A percentile compares a stretch with the other conserved stretches of the same genome.
These are phyloP conservation scores for Ormosia semicastrata DNA, from an alignment of 306 rosid genomes.

Conservation along the genomic window DNA sequence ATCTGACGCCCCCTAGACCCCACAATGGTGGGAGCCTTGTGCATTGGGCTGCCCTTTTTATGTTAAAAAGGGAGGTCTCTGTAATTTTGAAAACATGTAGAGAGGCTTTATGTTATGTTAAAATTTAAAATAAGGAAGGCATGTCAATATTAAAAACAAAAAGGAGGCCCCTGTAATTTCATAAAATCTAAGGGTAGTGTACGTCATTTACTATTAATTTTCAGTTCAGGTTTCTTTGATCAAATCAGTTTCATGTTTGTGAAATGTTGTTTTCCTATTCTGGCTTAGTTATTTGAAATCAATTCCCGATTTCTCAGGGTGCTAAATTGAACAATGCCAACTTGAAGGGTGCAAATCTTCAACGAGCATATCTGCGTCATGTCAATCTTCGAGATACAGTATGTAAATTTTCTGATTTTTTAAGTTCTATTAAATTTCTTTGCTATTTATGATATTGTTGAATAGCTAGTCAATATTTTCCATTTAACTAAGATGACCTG, in stretches of 20 bases:
- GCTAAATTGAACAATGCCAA: constrained; percentile 81
- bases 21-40: neutral
- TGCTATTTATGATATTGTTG: constrained; percentile 6
- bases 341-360: constrained; percentile 85
- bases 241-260: neutral
- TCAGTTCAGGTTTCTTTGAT: neutral
- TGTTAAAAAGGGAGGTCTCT: no score
- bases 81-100: neutral
- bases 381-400: constrained; percentile 80
- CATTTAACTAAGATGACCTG: neutral
- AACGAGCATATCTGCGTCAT: constrained; percentile 83
- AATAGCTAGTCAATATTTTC: neutral
- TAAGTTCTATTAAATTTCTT: neutral
- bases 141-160: neutral
- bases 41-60: neutral
- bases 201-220: neutral
- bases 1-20: neutral
- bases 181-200: neutral
- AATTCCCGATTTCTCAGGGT: constrained; percentile 53
- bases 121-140: neutral
- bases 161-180: neutral
- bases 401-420: constrained; percentile 30
- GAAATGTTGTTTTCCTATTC: neutral
- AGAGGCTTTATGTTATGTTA: neutral
- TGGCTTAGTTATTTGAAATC: constrained; percentile 1